Base-by-base conservation (phyloP, 331 rosid genomes). In the Quercus lobata region DNA sequence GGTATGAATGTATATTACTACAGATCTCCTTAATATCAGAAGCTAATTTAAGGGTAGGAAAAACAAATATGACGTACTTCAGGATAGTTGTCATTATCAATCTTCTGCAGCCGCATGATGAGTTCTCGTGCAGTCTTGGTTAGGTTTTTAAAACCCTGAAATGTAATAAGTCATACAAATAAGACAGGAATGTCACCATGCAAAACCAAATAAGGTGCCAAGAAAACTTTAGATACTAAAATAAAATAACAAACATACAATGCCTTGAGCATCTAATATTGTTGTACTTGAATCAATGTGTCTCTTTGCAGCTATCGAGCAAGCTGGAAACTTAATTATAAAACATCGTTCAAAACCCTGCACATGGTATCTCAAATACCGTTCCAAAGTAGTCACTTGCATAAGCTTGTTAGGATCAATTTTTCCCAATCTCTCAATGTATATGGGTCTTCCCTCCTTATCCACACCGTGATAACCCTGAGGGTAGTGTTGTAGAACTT, bases 401-500 rank as follows among this genome's bases (percentile, higher is more conserved):
- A 92, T 78, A 71, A 94, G 95, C 84, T 84, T 94, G 80, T 52
- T 80, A 56, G 92, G 89, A 81, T 94, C 98, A 76, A 94, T 92
- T 89, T 86, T 92, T 32, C 98, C 98, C 78, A 94, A 76, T 82
- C 90, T 90, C 81, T 94, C 98, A 77, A 94, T 92, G 66, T 94
- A 94, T 76, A 94, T 75, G 73, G 98, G 98, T 81, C 79, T 90
- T 62, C 98, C 98, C 78, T 94, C 98, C 89, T 82, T 94, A 81
- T 94, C 97, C 30, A 94, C 97, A 2, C 98, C 97, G 74, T 94
- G 98, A 83, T 92, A 84, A 80, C 92, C 90, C 68, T 94, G 98
- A 66, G 98, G 98, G 85, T 94, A 94, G 90, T 88, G 78, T 84
- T 72, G 73, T 62, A 88, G 81, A 83, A 94, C 98, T 84, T 94